Evolutionary conservation across 164 flowering plant species (phyloP).

Genomic region (Dillenia turbinata): DNA sequence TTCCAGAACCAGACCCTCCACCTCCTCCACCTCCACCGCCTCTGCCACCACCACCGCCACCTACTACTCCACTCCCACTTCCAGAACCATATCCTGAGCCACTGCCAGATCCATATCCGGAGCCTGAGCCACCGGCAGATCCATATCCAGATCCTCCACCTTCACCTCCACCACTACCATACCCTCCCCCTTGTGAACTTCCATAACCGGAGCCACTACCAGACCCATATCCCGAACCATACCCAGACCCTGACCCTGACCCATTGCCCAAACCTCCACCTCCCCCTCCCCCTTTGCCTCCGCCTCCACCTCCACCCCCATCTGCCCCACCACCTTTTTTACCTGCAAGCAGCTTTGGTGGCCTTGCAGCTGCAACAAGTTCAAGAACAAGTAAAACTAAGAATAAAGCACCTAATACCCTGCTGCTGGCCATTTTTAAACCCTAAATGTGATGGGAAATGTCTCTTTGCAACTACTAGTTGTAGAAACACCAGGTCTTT

Average conservation of each 20-base stretch:
- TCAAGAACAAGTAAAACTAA: constrained; percentile 15
- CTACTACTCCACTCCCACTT: constrained; percentile 7
- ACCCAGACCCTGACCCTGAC: constrained; percentile 5
- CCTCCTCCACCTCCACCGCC: constrained; percentile 16
- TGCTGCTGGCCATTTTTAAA: neutral
- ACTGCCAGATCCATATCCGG: constrained; percentile 17
- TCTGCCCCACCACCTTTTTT: neutral
- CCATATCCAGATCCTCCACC: constrained; percentile 7
- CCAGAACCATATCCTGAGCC: constrained; percentile 15
- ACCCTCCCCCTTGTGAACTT: constrained; percentile 3
- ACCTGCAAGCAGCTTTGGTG: neutral
- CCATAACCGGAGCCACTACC: constrained; percentile 6
- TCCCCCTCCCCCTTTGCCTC: constrained; percentile 4
- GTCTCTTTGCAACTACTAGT: neutral
- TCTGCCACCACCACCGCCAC: constrained; percentile 9
- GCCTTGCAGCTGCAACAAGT: constrained; percentile 9
- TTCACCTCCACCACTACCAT: constrained; percentile 5
- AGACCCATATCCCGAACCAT: constrained; percentile 5
- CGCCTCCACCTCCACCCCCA: constrained; percentile 10
- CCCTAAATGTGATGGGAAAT: neutral
- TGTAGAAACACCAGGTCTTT: neutral
- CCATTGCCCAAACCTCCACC: constrained; percentile 11
- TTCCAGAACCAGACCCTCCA: constrained; percentile 11
- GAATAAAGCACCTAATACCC: constrained; percentile 7
- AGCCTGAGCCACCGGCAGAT: constrained; percentile 9